Conservation (phyloP, 208 protist genomes). For the Novymonas esmeraldas region DNA sequence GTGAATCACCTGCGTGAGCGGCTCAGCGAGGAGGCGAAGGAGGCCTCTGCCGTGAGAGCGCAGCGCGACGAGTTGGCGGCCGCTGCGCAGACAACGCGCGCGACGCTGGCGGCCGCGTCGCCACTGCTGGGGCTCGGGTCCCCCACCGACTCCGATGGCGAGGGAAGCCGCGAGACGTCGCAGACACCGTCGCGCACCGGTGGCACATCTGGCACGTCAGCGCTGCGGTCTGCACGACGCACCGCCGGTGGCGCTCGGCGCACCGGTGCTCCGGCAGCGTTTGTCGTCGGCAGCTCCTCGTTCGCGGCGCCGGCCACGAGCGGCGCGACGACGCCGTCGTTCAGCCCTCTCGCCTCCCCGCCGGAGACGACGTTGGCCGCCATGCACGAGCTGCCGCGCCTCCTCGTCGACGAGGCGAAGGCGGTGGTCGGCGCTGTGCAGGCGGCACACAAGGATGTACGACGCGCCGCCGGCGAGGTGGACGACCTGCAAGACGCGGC, state of each 20-base stretch:
- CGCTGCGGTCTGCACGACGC: neutral
- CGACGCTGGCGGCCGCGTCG: conserved; percentile 11
- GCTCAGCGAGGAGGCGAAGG: conserved; percentile 8
- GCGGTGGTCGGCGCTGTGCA: conserved; percentile 7
- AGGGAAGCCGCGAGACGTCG: conserved; percentile 6
- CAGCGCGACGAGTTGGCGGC: conserved; percentile 25
- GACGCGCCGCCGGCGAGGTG: conserved; percentile 23
- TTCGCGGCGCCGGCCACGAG: neutral
- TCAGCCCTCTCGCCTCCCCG: conserved; percentile 5
- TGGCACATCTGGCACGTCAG: neutral
- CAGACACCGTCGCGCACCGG: neutral
- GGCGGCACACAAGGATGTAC: conserved; percentile 3
- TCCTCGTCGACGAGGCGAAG: conserved; percentile 16
- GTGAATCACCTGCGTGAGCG: conserved; percentile 2
- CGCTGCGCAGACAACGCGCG: neutral
- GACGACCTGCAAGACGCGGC: conserved; percentile 45
- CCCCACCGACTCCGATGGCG: conserved; percentile 8
- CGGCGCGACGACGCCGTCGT: conserved; percentile 1
- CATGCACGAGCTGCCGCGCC: conserved; percentile 9
- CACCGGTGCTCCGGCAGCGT: neutral
- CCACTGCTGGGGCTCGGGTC: neutral
- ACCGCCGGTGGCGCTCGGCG: neutral
- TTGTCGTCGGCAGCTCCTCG: neutral
- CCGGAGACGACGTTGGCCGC: neutral
- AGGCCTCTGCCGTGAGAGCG: conserved; percentile 4